Percentiles rank a stretch among this genome's conserved stretches.
phyloP scores from a whole-genome alignment of 345 rosid species.

The Eucalyptus lansdowneana region DNA sequence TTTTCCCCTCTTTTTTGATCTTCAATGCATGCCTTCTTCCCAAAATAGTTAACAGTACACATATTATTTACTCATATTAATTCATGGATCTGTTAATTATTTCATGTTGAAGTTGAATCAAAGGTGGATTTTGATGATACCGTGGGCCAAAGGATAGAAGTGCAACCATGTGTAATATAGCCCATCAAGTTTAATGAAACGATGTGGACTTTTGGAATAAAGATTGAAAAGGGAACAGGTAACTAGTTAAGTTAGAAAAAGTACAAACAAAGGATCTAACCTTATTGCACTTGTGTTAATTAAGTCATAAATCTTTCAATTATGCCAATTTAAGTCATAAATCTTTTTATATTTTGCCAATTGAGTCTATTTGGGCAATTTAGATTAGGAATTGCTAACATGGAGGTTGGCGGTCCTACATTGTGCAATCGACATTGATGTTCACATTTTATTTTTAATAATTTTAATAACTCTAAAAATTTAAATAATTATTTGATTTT shows the following conservation, averaged over 20 bases:
- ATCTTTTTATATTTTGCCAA: too few relatives aligned
- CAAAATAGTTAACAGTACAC: neutral
- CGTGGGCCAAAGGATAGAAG: neutral
- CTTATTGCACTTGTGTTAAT: too few relatives aligned
- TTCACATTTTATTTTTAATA: too few relatives aligned
- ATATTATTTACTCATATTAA: neutral
- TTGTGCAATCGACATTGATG: too few relatives aligned
- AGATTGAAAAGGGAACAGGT: neutral
- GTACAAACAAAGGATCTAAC: too few relatives aligned
- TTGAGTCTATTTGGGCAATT: too few relatives aligned
- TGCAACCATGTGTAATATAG: neutral
- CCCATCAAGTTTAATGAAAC: neutral
- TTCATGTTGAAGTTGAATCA: neutral
- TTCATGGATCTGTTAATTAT: neutral
- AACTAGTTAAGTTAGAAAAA: neutral
- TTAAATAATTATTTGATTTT: too few relatives aligned
- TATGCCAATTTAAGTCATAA: too few relatives aligned
- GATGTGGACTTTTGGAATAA: neutral
- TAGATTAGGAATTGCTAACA: too few relatives aligned
- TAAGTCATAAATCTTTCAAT: too few relatives aligned
- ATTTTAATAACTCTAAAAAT: too few relatives aligned
- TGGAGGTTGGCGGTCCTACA: too few relatives aligned
- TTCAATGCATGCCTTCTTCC: neutral
- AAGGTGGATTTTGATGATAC: neutral
- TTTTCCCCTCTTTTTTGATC: neutral